phyloP scores from a whole-genome alignment of 352 stramenopile species.

The Pythium coloratum region DNA sequence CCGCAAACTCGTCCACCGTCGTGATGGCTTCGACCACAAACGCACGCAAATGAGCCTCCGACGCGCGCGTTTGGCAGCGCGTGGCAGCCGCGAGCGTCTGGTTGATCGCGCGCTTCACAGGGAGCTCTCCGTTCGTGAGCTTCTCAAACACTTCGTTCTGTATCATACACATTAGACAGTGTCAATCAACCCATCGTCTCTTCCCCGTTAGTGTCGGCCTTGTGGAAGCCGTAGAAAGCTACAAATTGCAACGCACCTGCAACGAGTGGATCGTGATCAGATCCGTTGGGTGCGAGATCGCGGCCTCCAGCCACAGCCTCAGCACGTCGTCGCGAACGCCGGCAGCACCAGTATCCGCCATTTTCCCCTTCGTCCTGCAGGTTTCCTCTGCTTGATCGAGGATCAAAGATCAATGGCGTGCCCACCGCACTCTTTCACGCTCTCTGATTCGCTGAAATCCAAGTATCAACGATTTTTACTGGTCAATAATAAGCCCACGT shows the following conservation, averaged over 20 bases:
- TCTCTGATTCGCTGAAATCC: constrained; percentile 18
- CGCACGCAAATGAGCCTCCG: constrained; percentile 52
- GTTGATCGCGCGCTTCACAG: constrained; percentile 66
- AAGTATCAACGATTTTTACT: not conserved
- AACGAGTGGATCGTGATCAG: constrained; percentile 58
- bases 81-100: constrained; percentile 57
- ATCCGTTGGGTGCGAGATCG: constrained; percentile 50
- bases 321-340: constrained; percentile 57
- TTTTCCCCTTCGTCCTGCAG: constrained; percentile 7
- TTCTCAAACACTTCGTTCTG: constrained; percentile 68
- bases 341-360: constrained; percentile 19
- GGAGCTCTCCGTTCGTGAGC: constrained; percentile 51
- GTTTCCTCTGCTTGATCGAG: constrained; percentile 10
- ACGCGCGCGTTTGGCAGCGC: constrained; percentile 53
- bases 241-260: constrained; percentile 30
- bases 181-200: constrained; percentile 8
- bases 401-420: constrained; percentile 31
- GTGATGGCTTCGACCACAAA: constrained; percentile 41
- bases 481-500: not conserved
- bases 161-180: not conserved
- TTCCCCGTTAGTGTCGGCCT: not conserved
- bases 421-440: constrained; percentile 20
- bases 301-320: constrained; percentile 53
- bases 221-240: not conserved
- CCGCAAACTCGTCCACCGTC: constrained; percentile 44